These are phyloP conservation scores for Cenchrus purpureus DNA, from an alignment of 176 grass and related monocot species.

Conservation along the genomic window DNA sequence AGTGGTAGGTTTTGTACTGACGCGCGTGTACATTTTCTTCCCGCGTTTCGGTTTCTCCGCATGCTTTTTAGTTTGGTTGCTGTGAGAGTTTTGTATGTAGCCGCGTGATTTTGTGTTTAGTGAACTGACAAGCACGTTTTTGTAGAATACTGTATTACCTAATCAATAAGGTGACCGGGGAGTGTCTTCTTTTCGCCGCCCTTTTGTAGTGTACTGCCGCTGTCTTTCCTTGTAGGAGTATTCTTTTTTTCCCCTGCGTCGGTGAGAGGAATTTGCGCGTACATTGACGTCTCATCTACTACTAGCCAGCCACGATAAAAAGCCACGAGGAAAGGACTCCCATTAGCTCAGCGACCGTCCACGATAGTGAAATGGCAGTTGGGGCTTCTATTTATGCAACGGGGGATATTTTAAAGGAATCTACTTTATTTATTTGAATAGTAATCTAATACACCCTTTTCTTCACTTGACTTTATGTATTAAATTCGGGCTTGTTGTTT, in stretches of 20 bases:
- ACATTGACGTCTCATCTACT: slow-evolving; percentile 30
- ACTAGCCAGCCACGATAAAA: background rate
- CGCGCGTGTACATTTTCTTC: background rate
- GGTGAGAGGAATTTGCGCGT: slow-evolving; percentile 8
- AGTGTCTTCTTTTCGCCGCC: background rate
- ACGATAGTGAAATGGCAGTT: background rate
- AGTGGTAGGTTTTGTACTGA: background rate
- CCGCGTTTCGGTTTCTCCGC: background rate
- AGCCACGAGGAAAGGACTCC: background rate
- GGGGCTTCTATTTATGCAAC: background rate
- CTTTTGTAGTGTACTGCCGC: background rate
- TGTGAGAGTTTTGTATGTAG: background rate
- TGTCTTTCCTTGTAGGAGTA: background rate
- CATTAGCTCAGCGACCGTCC: background rate
- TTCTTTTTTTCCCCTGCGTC: background rate
- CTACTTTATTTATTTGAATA: background rate
- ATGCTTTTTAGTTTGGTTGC: background rate
- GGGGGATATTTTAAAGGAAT: background rate
- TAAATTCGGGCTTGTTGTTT: too few species aligned
- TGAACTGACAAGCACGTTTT: background rate
- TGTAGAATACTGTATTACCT: background rate
- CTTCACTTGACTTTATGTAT: background rate
- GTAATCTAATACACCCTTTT: background rate
- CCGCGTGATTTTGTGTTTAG: background rate
- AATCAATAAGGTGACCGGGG: background rate